Evolutionary conservation across 108 stramenopile genomes (phyloP).

Genomic region (Nannochloropsis gaditana): DNA sequence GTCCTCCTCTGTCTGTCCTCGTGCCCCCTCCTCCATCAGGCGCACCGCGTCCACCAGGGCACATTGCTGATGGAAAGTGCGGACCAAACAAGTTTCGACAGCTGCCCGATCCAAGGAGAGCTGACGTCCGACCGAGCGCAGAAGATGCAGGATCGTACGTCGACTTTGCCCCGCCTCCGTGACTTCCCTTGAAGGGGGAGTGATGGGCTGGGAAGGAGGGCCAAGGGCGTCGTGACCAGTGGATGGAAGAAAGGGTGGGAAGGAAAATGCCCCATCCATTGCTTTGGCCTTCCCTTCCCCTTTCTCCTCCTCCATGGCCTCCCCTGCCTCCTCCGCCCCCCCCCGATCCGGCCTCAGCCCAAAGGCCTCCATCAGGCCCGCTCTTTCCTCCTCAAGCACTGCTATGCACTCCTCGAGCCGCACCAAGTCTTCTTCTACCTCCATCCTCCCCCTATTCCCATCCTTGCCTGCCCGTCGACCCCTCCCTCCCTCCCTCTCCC

Average conservation of each 20-base stretch:
- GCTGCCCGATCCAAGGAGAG: background rate
- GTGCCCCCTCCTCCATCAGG: background rate
- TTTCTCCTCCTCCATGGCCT: too few relatives aligned
- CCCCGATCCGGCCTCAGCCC: background rate
- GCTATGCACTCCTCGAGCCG: too few relatives aligned
- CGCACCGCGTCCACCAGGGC: background rate
- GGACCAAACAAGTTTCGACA: background rate
- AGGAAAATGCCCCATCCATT: too few relatives aligned
- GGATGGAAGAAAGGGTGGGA: too few relatives aligned
- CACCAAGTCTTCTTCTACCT: too few relatives aligned
- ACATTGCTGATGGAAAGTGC: background rate
- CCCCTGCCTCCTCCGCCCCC: too few relatives aligned
- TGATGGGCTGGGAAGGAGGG: too few relatives aligned
- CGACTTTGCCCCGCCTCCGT: background rate
- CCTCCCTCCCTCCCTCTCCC: too few relatives aligned
- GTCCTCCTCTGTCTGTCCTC: background rate
- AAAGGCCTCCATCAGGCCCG: background rate
- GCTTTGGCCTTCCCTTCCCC: too few relatives aligned
- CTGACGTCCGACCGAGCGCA: background rate
- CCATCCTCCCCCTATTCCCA: too few relatives aligned
- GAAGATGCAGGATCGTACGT: background rate
- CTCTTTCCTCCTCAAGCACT: background rate
- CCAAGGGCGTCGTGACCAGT: too few relatives aligned
- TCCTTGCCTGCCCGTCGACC: too few relatives aligned
- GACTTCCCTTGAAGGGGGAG: background rate